Conservation (phyloP, 148 eudicot species). For the Cornus florida region DNA sequence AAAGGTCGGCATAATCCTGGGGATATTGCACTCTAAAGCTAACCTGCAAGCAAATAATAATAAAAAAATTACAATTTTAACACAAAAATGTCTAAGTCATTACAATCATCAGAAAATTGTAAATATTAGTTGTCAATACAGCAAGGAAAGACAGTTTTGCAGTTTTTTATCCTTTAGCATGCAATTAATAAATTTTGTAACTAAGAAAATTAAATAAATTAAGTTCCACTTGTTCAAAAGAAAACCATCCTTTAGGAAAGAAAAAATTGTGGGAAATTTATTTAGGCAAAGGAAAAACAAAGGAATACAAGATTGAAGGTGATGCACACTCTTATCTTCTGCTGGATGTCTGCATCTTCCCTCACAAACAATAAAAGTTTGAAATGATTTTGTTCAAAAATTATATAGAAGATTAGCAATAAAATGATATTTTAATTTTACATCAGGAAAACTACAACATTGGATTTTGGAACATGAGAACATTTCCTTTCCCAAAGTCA, state of each 20-base stretch:
- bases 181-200: neutral
- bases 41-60: conserved; percentile 46
- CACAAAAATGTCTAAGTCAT: conserved; percentile 15
- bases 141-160: neutral
- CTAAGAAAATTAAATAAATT: neutral
- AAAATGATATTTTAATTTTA: neutral
- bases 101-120: neutral
- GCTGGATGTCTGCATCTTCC: neutral
- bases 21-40: conserved; percentile 95
- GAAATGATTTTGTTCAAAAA: neutral
- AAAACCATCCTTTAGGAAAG: neutral
- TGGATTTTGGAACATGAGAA: neutral
- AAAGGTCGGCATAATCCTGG: conserved; percentile 77
- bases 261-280: neutral
- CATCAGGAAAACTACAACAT: neutral
- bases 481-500: neutral
- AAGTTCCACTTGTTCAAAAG: neutral
- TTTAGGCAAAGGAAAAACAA: neutral
- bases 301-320: neutral
- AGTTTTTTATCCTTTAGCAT: neutral
- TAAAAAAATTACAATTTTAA: neutral
- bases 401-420: neutral
- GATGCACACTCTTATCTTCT: no score
- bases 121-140: neutral
- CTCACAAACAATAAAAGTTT: neutral